These are phyloP conservation scores for Naganishia sp. DNA, from an alignment of 1,284 basidiomycete species.

Conservation along the genomic window DNA sequence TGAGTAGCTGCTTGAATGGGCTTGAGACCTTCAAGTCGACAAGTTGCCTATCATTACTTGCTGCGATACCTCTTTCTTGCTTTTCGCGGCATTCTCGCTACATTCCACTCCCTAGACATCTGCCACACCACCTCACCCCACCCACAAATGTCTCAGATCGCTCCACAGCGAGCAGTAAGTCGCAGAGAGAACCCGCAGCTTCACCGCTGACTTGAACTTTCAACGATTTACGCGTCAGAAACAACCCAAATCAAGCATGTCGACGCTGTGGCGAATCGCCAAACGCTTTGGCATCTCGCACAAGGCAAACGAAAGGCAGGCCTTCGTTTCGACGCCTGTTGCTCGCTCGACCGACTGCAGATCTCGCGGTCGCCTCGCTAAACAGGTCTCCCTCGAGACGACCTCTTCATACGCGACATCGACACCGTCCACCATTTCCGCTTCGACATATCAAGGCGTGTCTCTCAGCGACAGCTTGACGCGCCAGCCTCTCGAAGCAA, in stretches of 20 bases:
- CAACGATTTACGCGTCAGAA: background rate
- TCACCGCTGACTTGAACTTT: background rate
- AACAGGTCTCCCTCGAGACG: background rate
- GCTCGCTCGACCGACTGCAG: background rate
- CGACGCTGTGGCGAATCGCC: background rate
- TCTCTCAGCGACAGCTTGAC: background rate
- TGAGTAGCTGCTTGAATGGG: too few species aligned
- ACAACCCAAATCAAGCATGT: background rate
- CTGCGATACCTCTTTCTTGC: too few species aligned
- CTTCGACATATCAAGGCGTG: background rate
- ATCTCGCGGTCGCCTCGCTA: background rate
- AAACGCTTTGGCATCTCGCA: too few species aligned
- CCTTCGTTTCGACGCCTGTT: background rate
- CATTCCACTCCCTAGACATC: too few species aligned
- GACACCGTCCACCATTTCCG: constrained; percentile 1
- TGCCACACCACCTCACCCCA: too few species aligned
- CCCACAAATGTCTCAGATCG: too few species aligned
- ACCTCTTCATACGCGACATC: background rate
- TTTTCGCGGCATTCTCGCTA: too few species aligned
- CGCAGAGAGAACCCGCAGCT: background rate
- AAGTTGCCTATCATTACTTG: too few species aligned
- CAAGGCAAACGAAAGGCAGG: background rate
- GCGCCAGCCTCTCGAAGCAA: background rate
- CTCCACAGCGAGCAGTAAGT: too few species aligned
- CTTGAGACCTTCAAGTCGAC: too few species aligned